These are phyloP conservation scores for Cryphonectria radicalis DNA, from an alignment of 2,329 filamentous ascomycete genomes.

Conservation along the genomic window DNA sequence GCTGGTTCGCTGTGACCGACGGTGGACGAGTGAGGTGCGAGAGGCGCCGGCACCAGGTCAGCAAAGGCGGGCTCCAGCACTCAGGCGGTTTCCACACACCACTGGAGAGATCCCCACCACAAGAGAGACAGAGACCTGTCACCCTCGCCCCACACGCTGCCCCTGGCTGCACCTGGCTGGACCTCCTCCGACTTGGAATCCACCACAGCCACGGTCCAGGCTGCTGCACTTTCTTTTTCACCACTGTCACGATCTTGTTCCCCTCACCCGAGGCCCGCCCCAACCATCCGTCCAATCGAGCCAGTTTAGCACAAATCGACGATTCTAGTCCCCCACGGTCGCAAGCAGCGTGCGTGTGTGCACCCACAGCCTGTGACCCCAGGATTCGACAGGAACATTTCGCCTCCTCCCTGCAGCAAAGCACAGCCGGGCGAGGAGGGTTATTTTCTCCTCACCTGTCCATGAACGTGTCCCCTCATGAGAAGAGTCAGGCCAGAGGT, in stretches of 20 bases:
- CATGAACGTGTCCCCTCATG: background rate
- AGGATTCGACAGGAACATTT: background rate
- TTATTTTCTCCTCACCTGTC: background rate
- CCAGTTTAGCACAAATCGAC: background rate
- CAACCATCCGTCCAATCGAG: background rate
- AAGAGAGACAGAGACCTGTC: background rate
- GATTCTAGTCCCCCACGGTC: conserved; percentile 5
- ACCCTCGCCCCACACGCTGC: background rate
- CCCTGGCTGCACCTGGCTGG: conserved; percentile 4
- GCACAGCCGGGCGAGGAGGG: background rate
- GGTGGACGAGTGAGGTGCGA: conserved; percentile 24
- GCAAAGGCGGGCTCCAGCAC: conserved; percentile 8
- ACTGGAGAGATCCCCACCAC: background rate
- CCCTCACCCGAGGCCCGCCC: background rate
- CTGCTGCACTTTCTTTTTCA: background rate
- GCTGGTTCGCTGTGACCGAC: conserved; percentile 13
- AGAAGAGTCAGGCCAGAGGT: background rate
- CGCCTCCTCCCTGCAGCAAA: background rate
- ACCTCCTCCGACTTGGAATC: conserved; percentile 1
- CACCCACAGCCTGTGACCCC: conserved; percentile 3
- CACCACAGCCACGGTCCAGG: conserved; percentile 18
- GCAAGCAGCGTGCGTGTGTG: background rate
- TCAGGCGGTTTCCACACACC: background rate
- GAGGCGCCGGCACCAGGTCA: conserved; percentile 4
- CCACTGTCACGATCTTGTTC: conserved; percentile 4